Base-by-base conservation (phyloP, 192 early-diverging fungal species). In the Umbelopsis sp. region DNA sequence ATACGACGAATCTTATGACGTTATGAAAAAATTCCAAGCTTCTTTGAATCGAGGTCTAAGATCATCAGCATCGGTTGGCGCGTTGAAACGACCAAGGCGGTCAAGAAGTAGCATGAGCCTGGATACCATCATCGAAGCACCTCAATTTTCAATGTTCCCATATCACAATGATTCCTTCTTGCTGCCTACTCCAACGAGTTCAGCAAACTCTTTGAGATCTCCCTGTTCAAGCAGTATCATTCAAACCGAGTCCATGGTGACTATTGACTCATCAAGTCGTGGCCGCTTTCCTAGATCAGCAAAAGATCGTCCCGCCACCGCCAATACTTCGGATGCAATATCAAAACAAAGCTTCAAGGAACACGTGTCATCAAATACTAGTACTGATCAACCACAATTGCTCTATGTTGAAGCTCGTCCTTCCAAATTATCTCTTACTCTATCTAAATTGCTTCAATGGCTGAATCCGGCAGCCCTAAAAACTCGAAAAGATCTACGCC, bases 111-210 rank as follows among this genome's bases (percentile, higher is more conserved):
- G 55, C 55, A 3, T 35, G 55, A 61, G 55, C 13, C 25, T 35
- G 30, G 55, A 61, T 37, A 61, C 30, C 4, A 18, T 61, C 30
- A 61, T 61, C 35, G 55, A 61, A 61, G 11, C 55, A 12, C 55
- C 55, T 18, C 55, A 61, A 35, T 18, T 35, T 61, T 61, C 55
- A 61, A 27, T 61, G 18, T 61, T 61, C 16, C 55, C 55, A 16
- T 61, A 61, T 61, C 55, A 61, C 30, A 61, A 61, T 35, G 55
- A 61, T 35, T 61, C 55, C 15, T 61, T 61, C 18, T 35, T 61
- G 30, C 27, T 61, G 33, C 55, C 55, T n/a, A n/a, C 55, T 12
- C 7, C 55, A 13, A 11, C 55, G 11, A 16, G 55, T 35, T 61
- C 55, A 16, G 12, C 55, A 16, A 61, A 61, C 33, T 61, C 30